Evolutionary conservation across 441 rosid genomes (phyloP), one percentile per base, ranked within the genome.

Genomic region (Biscutella auriculata): DNA sequence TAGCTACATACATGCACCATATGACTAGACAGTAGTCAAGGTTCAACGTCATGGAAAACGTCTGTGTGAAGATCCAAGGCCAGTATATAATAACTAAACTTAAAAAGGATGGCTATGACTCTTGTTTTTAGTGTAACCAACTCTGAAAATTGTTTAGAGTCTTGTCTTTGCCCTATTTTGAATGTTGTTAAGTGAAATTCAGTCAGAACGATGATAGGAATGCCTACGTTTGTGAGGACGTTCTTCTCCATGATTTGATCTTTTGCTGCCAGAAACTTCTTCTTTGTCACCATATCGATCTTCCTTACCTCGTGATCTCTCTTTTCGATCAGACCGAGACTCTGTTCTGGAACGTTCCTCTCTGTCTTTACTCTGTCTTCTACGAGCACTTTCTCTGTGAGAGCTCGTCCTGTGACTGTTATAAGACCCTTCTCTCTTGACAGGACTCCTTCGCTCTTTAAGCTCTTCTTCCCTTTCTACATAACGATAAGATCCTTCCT

Each of bases 391-490:
- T 21, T 69, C 52, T 70, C 61, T 60, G 40, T 69, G 50, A 26
- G 46, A 53, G 58, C 62, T 62, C n/a, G 9, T 35, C 46, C 53
- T 44, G 30, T 54, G 52, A 55, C 67, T 25, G 44, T 49, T 57
- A 60, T 46, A 7, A 14, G 68, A 62, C 12, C 29, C 67, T n/a
- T n/a, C n/a, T n/a, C n/a, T n/a, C n/a, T n/a, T n/a, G n/a, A n/a
- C n/a, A n/a, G 28, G 57, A 39, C 68, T 48, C 27, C 68, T 69
- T 42, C 47, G 62, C 35, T 28, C 48, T 37, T 54, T 19, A 14
- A 13, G 23, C 37, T 74, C 87, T 61, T 80, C 81, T 67, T 77
- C 83, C 71, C 62, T 71, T 50, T 73, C 83, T 45, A 8, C 33
- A 36, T 9, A 53, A 48, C 44, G 9, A 10, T 14, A 30, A 30